Conservation (phyloP, 2,329 filamentous ascomycete species). For the Waltergamsia citrina region DNA sequence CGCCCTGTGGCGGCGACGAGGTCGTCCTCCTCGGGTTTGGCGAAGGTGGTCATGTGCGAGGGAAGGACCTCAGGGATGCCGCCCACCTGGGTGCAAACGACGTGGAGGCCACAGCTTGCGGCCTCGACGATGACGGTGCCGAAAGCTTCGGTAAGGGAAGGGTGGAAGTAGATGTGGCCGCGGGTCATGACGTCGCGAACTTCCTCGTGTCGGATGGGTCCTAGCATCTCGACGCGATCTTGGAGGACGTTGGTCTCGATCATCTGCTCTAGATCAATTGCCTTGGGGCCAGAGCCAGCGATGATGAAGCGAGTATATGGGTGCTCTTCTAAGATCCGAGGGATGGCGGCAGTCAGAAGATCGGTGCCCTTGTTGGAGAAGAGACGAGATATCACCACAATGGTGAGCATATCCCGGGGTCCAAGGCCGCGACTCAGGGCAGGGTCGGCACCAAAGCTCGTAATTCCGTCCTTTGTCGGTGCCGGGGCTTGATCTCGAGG, state of each 20-base stretch:
- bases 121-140: conserved; percentile 97
- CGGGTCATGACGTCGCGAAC: conserved; percentile 96
- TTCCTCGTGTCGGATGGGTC: conserved; percentile 88
- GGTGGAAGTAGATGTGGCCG: conserved; percentile 93
- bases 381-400: conserved; percentile 91
- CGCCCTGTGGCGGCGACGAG: conserved; percentile 81
- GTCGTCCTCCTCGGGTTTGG: conserved; percentile 93
- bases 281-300: conserved; percentile 89
- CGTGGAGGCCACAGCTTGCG: conserved; percentile 88
- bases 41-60: conserved; percentile 94
- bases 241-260: conserved; percentile 90
- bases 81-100: conserved; percentile 92
- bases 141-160: conserved; percentile 91
- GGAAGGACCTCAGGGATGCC: conserved; percentile 95
- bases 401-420: conserved; percentile 81
- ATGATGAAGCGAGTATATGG: conserved; percentile 96
- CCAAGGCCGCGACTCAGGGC: conserved; percentile 58
- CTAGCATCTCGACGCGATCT: conserved; percentile 86
- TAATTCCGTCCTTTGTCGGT: conserved; percentile 9
- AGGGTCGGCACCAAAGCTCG: conserved; percentile 29
- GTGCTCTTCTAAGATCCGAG: conserved; percentile 79
- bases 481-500: conserved; percentile 39
- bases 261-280: conserved; percentile 97
- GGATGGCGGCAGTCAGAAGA: conserved; percentile 90
- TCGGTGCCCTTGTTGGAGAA: conserved; percentile 99